Evolutionary conservation across 2,329 filamentous ascomycete species (phyloP), one percentile per base, ranked within the genome.

Genomic region (Myriosclerotinia duriaeana): DNA sequence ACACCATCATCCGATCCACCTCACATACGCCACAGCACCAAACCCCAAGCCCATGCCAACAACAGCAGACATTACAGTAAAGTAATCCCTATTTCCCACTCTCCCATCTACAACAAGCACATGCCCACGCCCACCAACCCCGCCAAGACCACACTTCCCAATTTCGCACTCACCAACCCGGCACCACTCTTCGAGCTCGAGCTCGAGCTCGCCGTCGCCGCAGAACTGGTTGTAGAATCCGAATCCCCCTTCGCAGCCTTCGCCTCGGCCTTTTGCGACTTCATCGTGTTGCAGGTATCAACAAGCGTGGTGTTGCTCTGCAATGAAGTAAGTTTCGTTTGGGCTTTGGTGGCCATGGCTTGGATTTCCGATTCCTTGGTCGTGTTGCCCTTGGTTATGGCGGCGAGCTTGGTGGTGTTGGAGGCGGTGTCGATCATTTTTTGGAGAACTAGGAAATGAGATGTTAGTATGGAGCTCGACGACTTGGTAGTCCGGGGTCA

Each of bases 301-400:
- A 70, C 69, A 26, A 71, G 53, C 3, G 70, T 71, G 9, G 69
- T 60, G 34, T 71, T 71, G 42, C 62, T 65, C 17, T 30, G 67
- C 34, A 71, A 54, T 5, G 44, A 40, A 0, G 60, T 20, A 4
- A 71, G 65, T 34, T 66, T 69, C 30, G 53, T 64, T 36, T 65
- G 38, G 2, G 69, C 70, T 11, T 40, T 46, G 0, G 64, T 54
- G 11, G 69, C 69, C 56, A 67, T 68, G 20, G 54, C 26, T 26
- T 67, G 42, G 40, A 67, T 65, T 12, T 66, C 53, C 3, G 56
- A 67, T 6, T 60, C 64, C 40, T 67, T 67, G 36, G 67, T 71
- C 5, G 70, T 66, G 60, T 71, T 69, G 56, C 66, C 65, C 11
- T 68, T 58, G 14, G 67, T 66, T 38, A 52, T 53, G 9, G 26